These are phyloP conservation scores for Coemansia sp. DNA, from an alignment of 192 early-diverging fungal genomes.

Conservation along the genomic window DNA sequence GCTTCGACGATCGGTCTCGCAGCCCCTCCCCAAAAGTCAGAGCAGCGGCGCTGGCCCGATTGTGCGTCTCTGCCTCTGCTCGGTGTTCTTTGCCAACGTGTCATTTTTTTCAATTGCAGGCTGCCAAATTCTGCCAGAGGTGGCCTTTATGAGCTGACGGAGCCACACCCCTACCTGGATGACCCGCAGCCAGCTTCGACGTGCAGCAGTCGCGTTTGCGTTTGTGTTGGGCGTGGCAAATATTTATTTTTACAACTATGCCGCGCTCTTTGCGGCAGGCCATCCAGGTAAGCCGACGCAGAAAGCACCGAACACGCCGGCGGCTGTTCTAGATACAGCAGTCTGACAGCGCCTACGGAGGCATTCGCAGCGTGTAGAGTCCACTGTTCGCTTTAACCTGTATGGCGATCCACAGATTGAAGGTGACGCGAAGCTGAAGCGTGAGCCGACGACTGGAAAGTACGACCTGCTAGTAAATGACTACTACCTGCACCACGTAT, in stretches of 20 bases:
- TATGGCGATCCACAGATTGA: conserved; percentile 69
- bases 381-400: conserved; percentile 53
- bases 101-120: not conserved
- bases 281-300: conserved; percentile 17
- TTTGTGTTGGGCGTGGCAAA: conserved; percentile 17
- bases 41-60: too few species aligned
- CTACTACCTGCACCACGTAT: conserved; percentile 56
- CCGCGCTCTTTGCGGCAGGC: conserved; percentile 8
- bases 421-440: conserved; percentile 57
- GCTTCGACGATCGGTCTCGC: too few species aligned
- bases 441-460: conserved; percentile 52
- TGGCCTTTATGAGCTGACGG: not conserved
- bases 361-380: conserved; percentile 7
- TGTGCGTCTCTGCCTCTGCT: too few species aligned
- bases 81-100: too few species aligned
- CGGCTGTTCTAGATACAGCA: too few species aligned
- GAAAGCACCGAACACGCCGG: too few species aligned
- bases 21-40: too few species aligned
- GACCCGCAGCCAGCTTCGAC: conserved; percentile 2
- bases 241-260: conserved; percentile 45
- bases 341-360: not conserved
- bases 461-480: conserved; percentile 59
- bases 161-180: too few species aligned
- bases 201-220: conserved; percentile 10
- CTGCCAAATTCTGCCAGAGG: not conserved